These are phyloP conservation scores for Aspergillus asperescens DNA, from an alignment of 495 filamentous ascomycete species.

Conservation along the genomic window DNA sequence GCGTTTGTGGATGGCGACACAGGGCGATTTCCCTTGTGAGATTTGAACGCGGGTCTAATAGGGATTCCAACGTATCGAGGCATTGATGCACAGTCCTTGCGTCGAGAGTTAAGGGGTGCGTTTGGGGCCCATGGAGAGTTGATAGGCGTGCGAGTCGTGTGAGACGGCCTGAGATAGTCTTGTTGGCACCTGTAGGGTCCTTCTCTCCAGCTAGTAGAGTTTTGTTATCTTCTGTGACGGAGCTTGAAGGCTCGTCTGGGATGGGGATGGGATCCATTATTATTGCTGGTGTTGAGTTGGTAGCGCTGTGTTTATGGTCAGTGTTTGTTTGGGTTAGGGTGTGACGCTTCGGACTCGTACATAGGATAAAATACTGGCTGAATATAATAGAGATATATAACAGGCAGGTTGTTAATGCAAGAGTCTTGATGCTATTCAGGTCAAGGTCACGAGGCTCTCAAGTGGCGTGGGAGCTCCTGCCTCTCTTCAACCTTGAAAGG, in stretches of 20 bases:
- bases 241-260: background rate
- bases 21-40: slow-evolving; percentile 19
- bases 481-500: too few species aligned
- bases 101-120: background rate
- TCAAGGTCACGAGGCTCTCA: background rate
- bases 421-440: background rate
- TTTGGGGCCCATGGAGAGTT: background rate
- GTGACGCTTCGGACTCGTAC: background rate
- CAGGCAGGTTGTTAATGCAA: background rate
- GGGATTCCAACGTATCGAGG: slow-evolving; percentile 29
- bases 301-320: background rate
- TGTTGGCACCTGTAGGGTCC: background rate
- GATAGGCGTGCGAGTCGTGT: slow-evolving; percentile 20
- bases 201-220: background rate
- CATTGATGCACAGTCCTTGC: slow-evolving; percentile 23
- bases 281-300: background rate
- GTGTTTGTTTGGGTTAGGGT: background rate
- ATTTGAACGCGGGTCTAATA: slow-evolving; percentile 27
- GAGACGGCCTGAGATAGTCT: slow-evolving; percentile 24
- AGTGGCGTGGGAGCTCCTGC: background rate
- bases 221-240: background rate
- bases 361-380: background rate
- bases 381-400: background rate
- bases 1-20: slow-evolving; percentile 12
- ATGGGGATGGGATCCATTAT: background rate